These are phyloP conservation scores for Caryocar brasiliense DNA, from an alignment of 441 rosid genomes.

Conservation along the genomic window DNA sequence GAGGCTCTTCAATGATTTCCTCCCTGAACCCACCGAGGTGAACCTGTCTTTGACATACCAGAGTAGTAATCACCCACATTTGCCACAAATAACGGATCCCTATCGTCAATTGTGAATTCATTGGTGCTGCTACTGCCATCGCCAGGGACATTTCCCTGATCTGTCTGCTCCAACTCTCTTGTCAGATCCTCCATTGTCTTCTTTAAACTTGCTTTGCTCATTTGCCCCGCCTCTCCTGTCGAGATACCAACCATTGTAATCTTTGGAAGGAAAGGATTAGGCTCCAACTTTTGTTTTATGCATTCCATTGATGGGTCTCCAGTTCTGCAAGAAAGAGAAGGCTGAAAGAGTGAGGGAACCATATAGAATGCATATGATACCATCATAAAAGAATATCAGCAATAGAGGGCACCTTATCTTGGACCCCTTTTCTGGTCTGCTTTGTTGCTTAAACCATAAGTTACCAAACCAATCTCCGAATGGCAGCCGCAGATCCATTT, in stretches of 20 bases:
- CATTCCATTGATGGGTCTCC: slow-evolving; percentile 20
- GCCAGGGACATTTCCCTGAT: slow-evolving; percentile 32
- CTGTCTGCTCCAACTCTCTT: slow-evolving; percentile 61
- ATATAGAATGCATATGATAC: background rate
- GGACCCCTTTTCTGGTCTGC: slow-evolving; percentile 17
- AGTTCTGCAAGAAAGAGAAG: slow-evolving; percentile 13
- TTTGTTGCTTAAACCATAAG: slow-evolving; percentile 34
- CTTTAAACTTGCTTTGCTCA: slow-evolving; percentile 70
- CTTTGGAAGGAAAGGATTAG: slow-evolving; percentile 80
- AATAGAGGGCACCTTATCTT: slow-evolving; percentile 33
- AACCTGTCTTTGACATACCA: slow-evolving; percentile 52
- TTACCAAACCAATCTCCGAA: slow-evolving; percentile 56
- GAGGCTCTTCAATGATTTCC: slow-evolving; percentile 28
- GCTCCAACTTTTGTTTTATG: slow-evolving; percentile 29
- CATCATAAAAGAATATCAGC: background rate
- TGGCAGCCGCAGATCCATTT: slow-evolving; percentile 46
- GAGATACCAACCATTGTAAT: slow-evolving; percentile 96
- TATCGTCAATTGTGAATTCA: slow-evolving; percentile 35
- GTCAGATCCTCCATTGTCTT: slow-evolving; percentile 78
- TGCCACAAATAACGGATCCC: slow-evolving; percentile 91
- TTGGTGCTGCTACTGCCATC: slow-evolving; percentile 8
- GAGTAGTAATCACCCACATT: slow-evolving; percentile 84
- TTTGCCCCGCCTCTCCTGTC: slow-evolving; percentile 62
- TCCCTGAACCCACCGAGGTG: slow-evolving; percentile 50
- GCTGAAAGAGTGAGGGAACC: background rate